These are phyloP conservation scores for Puccinellia tenuiflora DNA, from an alignment of 176 grass and related monocot species.

Conservation along the genomic window DNA sequence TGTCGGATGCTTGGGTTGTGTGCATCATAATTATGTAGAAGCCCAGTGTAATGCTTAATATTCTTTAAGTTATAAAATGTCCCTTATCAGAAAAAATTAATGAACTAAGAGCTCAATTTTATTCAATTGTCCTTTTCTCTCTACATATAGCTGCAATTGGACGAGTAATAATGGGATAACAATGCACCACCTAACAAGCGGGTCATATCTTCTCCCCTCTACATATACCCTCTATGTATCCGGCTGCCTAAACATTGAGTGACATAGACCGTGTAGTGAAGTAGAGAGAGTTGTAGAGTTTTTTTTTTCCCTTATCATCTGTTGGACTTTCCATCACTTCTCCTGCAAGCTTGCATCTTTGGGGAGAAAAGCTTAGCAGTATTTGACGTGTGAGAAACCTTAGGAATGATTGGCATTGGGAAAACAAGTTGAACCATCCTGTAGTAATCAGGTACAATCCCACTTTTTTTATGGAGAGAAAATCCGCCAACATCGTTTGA, in stretches of 20 bases:
- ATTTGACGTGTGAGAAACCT: background rate
- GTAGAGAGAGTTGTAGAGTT: background rate
- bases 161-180: too few relatives aligned
- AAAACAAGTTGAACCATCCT: background rate
- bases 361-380: background rate
- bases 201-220: background rate
- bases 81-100: too few relatives aligned
- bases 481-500: background rate
- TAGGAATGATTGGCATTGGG: background rate
- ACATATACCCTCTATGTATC: background rate
- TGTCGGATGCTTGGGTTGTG: too few relatives aligned
- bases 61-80: too few relatives aligned
- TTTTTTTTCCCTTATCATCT: background rate
- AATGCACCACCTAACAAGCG: background rate
- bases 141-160: too few relatives aligned
- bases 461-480: background rate
- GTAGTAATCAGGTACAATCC: background rate
- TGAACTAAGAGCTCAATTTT: too few relatives aligned
- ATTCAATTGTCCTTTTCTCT: too few relatives aligned
- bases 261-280: background rate
- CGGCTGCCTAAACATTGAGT: background rate
- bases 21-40: too few relatives aligned
- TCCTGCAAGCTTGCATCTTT: background rate
- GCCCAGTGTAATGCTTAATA: too few relatives aligned
- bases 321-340: background rate